Base-by-base conservation (phyloP, 768 basidiomycete genomes). In the Tephrocybe sp. region DNA sequence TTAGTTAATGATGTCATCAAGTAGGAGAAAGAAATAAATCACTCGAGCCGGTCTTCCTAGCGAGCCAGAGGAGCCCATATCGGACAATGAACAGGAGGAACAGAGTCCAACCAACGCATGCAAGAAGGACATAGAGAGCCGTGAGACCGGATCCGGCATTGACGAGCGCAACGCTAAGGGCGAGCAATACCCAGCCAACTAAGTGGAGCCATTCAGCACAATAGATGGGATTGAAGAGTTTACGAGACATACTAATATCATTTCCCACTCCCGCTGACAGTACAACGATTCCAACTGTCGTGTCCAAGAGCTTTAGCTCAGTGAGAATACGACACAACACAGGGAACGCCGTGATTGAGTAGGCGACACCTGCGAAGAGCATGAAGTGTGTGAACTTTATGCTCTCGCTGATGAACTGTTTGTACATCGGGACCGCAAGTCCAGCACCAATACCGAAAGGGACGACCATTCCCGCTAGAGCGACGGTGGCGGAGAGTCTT, bases 341-440 rank as follows among this genome's bases (percentile, higher is more conserved):
- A 1, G 91, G 90, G 54, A 92, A 90, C 0, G 89, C 90, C 0
- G 89, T 91, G 59, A 92, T 92, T 3, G 87, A 86, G 69, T 85
- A 93, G 1, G 93, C 92, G 18, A 94, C 91, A 12, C 91, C 93
- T 9, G 89, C 84, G 68, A 98, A 97, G 30, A 99, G 82, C 80
- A 97, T 84, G 67, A 98, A 98, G 64, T 95, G 77, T 0, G 90
- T 86, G 65, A 93, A 95, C 45, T 83, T 75, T 42, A 86, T 76
- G 39, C 68, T 72, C 1, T 70, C 65, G 60, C 86, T 78, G 55
- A 91, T 79, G 68, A 94, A 97, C 50, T 82, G 60, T 10, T 71
- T 66, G 70, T 93, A 97, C 6, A 97, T 61, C 0, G 88, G 83
- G 9, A 72, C 78, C 24, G 77, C 57, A 9, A 80, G 63, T 0